Evolutionary conservation across 768 basidiomycete genomes (phyloP), one percentile per base, ranked within the genome.

Genomic region (Gyrodon lividus): DNA sequence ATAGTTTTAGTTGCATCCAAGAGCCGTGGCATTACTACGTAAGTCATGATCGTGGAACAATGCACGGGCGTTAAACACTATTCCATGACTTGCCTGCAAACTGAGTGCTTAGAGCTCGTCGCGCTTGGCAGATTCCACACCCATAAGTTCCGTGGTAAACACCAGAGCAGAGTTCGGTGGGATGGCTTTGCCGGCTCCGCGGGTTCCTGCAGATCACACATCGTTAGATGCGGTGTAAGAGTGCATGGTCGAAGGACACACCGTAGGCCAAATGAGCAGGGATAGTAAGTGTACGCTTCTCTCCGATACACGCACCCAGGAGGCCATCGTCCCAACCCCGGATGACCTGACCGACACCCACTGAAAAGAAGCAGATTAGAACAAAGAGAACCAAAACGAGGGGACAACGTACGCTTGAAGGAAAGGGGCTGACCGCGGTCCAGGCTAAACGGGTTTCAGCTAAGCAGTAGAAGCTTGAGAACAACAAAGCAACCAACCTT

Each of bases 231-330:
- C 19, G 1, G 26, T 13, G 48, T 17, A 20, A 37, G 5, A n/a
- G 17, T 16, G 45, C 13, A 40, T 1, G 9, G 22, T 3, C 14
- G 6, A 31, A 26, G 10, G 5, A 76, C 88, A 51, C 50, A 93
- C 94, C 93, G 59, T 97, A 97, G 19, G 84, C 94, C 74, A 85
- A 72, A 44, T 73, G 54, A 6, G 91, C 64, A 13, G 94, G 94
- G 54, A 98, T 96, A 20, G 87, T 94, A 54, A 98, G 78, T 5
- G 77, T 90, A 39, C 94, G 86, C 76, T 91, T 93, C 74, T 97
- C 94, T 53, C 80, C 75, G 34, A 92, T 65, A 65, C 94, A 96
- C 85, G 96, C 93, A 48, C 87, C 89, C 34, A 79, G 51, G 43
- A 93, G 81, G 59, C 90, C 90, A 37, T 89, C 70, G 58, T 93